Evolutionary conservation across 2,329 filamentous ascomycete genomes (phyloP), one percentile per base, ranked within the genome.

Genomic region (Verticillium tricorpus): DNA sequence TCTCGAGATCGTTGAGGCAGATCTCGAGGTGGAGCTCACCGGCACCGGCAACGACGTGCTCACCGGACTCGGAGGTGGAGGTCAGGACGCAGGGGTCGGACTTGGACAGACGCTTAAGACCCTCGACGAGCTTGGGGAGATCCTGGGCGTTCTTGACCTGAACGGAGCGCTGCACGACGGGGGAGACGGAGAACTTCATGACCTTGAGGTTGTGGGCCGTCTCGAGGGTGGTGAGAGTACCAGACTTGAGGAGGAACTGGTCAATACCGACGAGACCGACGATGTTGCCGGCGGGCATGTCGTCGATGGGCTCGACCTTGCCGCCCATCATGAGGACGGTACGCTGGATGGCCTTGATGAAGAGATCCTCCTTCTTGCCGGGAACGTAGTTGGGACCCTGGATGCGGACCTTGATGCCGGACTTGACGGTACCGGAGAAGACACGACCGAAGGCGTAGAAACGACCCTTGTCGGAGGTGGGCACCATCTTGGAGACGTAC

Each of bases 381-480:
- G 95, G 95, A 72, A 84, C 83, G 88, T 98, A 99, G 90, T 98
- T 98, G 79, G 95, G 95, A 70, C 95, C 95, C 87, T 99, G 95
- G 80, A 99, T 99, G 81, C 95, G 95, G 88, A 99, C 95, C 90
- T 98, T 98, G 74, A 98, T 86, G 85, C 95, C 95, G 71, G 95
- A 98, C 76, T 86, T 86, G 85, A 97, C 95, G 78, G 93, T 98
- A 91, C 95, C 95, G 72, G 95, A 85, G 88, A 98, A 99, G 83
- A 99, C 95, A 96, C 95, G 95, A 84, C 95, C 95, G 85, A 99
- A 99, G 80, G 95, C 95, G 85, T 97, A 99, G 92, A 99, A 99
- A 84, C 95, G 94, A 82, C 95, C 95, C 90, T 97, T 98, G 78
- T 99, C 95, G 74, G 93, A 96, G 72, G 95, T 99, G 75, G 95